Evolutionary conservation across 1,284 basidiomycete genomes (phyloP).

Genomic region (Rhodotorula sp.): DNA sequence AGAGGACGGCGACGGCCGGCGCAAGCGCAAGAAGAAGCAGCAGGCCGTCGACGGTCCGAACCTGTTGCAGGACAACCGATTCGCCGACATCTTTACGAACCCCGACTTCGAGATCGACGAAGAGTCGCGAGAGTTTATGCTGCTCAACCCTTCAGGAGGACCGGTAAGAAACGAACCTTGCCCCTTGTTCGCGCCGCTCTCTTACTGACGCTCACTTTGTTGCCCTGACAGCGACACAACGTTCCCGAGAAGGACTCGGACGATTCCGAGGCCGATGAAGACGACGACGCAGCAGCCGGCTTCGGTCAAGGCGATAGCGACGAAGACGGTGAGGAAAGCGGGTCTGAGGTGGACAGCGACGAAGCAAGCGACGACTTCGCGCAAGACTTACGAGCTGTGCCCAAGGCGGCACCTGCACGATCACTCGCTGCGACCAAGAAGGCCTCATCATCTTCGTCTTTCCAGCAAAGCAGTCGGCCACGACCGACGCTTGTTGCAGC

Average conservation of each 20-base stretch:
- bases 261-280: slow-evolving; percentile 4
- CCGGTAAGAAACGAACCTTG: slow-evolving; percentile 51
- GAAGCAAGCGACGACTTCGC: slow-evolving; percentile 31
- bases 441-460: background rate
- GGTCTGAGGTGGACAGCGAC: slow-evolving; percentile 54
- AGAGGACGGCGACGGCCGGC: slow-evolving; percentile 45
- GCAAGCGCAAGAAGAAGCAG: slow-evolving; percentile 52
- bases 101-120: slow-evolving; percentile 94
- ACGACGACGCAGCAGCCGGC: slow-evolving; percentile 45
- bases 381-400: background rate
- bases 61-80: slow-evolving; percentile 82
- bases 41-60: slow-evolving; percentile 51
- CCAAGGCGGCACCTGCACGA: background rate
- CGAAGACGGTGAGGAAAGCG: slow-evolving; percentile 54
- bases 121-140: slow-evolving; percentile 76
- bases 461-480: slow-evolving; percentile 2
- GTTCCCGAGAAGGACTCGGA: slow-evolving; percentile 1
- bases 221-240: background rate
- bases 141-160: slow-evolving; percentile 77
- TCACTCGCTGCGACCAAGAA: background rate
- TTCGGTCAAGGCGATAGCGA: slow-evolving; percentile 53
- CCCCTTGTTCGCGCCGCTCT: background rate
- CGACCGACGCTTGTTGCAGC: slow-evolving; percentile 37
- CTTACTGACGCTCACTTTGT: background rate
- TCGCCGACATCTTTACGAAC: slow-evolving; percentile 87